Evolutionary conservation across 2,329 filamentous ascomycete species (phyloP).

Genomic region (Coniosporium tulheliwenetii): DNA sequence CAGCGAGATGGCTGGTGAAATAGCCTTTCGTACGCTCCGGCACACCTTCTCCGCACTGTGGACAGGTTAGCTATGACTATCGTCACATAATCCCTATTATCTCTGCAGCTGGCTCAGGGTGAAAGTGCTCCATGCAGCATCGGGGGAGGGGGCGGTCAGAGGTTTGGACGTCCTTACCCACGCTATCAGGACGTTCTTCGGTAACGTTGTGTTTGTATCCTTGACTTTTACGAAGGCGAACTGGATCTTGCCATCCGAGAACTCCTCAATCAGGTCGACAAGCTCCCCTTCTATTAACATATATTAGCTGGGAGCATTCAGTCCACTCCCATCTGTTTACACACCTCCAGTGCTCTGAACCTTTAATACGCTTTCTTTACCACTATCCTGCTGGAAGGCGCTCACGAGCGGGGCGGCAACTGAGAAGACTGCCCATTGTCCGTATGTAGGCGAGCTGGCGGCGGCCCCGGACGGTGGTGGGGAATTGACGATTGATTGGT

Average conservation of each 20-base stretch:
- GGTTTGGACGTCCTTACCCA: slow-evolving; percentile 39
- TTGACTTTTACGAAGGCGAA: slow-evolving; percentile 96
- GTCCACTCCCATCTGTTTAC: slow-evolving; percentile 1
- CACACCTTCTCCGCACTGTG: slow-evolving; percentile 79
- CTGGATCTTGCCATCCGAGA: slow-evolving; percentile 91
- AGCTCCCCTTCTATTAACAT: slow-evolving; percentile 64
- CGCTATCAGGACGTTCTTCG: slow-evolving; percentile 84
- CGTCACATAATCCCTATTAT: background rate
- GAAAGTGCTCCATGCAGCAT: too few species aligned
- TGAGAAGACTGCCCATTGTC: slow-evolving; percentile 86
- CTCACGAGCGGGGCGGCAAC: slow-evolving; percentile 85
- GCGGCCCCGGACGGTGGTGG: slow-evolving; percentile 39
- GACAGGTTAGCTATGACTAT: slow-evolving; percentile 1
- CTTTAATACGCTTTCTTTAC: slow-evolving; percentile 90
- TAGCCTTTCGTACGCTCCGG: slow-evolving; percentile 98
- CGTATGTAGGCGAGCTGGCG: slow-evolving; percentile 62
- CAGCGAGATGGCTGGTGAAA: slow-evolving; percentile 84
- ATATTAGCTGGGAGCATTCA: background rate
- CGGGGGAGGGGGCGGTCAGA: too few species aligned
- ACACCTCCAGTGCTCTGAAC: slow-evolving; percentile 81
- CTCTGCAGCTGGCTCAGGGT: background rate
- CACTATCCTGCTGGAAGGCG: slow-evolving; percentile 73
- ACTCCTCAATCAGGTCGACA: slow-evolving; percentile 79
- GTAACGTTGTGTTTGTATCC: slow-evolving; percentile 77
- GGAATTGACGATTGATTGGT: slow-evolving; percentile 51